Conservation (phyloP, 164 flowering plant species). For the Annona squamosa region DNA sequence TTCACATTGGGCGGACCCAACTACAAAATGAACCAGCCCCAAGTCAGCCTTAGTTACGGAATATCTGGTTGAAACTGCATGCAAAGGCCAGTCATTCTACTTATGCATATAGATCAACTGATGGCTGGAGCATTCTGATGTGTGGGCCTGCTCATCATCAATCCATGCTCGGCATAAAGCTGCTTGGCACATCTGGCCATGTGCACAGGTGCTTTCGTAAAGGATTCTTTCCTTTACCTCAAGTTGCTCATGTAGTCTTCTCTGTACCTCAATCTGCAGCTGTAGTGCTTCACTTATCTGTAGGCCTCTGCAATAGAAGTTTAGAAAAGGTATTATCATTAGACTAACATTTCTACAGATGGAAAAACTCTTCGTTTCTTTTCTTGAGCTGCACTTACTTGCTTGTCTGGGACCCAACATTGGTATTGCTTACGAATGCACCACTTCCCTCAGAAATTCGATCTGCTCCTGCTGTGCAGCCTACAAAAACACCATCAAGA, state of each 20-base stretch:
- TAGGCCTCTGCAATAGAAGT: conserved; percentile 36
- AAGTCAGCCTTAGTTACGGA: too few relatives aligned
- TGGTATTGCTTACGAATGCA: conserved; percentile 33
- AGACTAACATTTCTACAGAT: background rate
- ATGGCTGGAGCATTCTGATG: background rate
- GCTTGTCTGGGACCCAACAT: conserved; percentile 43
- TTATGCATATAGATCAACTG: background rate
- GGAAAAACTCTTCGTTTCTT: background rate
- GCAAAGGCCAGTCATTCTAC: background rate
- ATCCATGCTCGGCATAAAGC: too few relatives aligned
- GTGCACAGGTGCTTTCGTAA: background rate
- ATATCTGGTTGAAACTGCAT: too few relatives aligned
- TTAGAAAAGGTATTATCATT: background rate
- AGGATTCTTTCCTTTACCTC: conserved; percentile 46
- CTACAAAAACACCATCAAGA: conserved; percentile 11
- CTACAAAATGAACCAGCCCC: too few relatives aligned
- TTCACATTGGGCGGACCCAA: too few relatives aligned
- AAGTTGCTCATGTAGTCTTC: conserved; percentile 87
- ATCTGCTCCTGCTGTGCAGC: conserved; percentile 33
- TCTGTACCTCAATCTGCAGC: conserved; percentile 94
- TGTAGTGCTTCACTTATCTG: conserved; percentile 79
- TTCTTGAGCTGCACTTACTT: conserved; percentile 36
- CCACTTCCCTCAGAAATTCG: conserved; percentile 46
- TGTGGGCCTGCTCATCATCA: background rate
- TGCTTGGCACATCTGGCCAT: background rate